A percentile compares a stretch with the other conserved stretches of the same genome.
phyloP scores from a whole-genome alignment of 805 yeast species.

The Zygosaccharomyces bisporus region DNA sequence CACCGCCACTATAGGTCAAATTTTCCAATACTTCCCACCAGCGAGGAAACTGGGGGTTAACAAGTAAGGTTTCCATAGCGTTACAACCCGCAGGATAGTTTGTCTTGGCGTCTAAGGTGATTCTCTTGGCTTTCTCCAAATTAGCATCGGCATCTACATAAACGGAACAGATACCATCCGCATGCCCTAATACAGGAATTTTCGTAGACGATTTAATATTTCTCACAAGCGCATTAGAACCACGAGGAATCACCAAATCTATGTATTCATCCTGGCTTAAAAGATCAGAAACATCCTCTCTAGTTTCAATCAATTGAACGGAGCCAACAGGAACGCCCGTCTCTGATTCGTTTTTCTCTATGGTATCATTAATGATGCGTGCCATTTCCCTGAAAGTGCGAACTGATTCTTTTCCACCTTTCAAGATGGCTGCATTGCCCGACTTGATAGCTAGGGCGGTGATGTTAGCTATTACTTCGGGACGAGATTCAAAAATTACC shows the following conservation, averaged over 20 bases:
- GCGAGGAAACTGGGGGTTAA: conserved; percentile 40
- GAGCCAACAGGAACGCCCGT: conserved; percentile 79
- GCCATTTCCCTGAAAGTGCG: conserved; percentile 84
- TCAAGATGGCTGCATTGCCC: conserved; percentile 93
- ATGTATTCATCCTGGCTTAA: conserved; percentile 82
- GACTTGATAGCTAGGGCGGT: conserved; percentile 94
- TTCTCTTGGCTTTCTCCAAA: conserved; percentile 66
- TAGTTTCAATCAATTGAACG: conserved; percentile 79
- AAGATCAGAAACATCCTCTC: conserved; percentile 85
- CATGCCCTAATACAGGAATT: conserved; percentile 97
- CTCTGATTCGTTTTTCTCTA: conserved; percentile 38
- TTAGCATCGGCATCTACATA: conserved; percentile 79
- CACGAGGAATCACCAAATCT: conserved; percentile 95
- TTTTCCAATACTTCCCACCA: conserved; percentile 41
- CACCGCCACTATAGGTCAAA: conserved; percentile 55
- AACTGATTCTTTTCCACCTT: conserved; percentile 93
- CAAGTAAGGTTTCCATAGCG: conserved; percentile 83
- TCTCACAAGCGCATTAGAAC: conserved; percentile 89
- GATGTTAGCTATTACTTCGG: conserved; percentile 97
- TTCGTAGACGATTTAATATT: conserved; percentile 82
- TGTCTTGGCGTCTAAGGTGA: conserved; percentile 83
- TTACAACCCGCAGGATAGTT: conserved; percentile 99
- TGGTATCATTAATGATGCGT: conserved; percentile 56
- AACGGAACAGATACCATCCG: conserved; percentile 94
- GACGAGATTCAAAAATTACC: conserved; percentile 93